These are phyloP conservation scores for Acer yangbiense DNA, from an alignment of 345 rosid species.

Conservation along the genomic window DNA sequence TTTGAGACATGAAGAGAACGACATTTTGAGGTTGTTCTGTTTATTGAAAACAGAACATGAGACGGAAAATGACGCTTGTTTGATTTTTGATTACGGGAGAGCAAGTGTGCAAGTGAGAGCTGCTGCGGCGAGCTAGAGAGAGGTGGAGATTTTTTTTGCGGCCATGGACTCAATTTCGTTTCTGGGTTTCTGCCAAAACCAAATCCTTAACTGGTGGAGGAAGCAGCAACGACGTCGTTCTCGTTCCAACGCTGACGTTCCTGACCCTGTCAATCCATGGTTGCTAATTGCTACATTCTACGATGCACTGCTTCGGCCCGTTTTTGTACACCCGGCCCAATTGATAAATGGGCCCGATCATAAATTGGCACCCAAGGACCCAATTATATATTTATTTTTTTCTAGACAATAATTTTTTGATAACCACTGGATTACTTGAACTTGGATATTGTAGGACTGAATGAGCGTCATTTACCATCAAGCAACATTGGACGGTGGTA, in stretches of 20 bases:
- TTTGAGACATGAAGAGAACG: slow-evolving; percentile 57
- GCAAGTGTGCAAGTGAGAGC: not conserved
- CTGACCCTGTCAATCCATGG: too few species aligned
- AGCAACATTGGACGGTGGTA: too few species aligned
- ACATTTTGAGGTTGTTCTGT: slow-evolving; percentile 35
- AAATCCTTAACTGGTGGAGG: not conserved
- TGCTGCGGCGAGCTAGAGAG: not conserved
- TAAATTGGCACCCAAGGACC: not conserved
- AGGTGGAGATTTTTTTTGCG: not conserved
- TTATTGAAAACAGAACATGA: slow-evolving; percentile 17
- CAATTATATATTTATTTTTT: too few species aligned
- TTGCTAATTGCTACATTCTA: too few species aligned
- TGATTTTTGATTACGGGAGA: not conserved
- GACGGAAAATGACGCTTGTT: not conserved
- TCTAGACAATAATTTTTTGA: too few species aligned
- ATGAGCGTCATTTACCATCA: too few species aligned
- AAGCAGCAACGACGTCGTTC: not conserved
- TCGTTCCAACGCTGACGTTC: not conserved
- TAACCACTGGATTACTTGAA: too few species aligned
- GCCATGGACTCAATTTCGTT: not conserved
- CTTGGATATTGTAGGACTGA: too few species aligned
- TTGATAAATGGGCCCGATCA: not conserved
- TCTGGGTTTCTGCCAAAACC: not conserved
- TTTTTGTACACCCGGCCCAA: not conserved
- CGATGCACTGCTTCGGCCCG: not conserved